These are phyloP conservation scores for Kodamaea derodonti DNA, from an alignment of 1,139 yeast species.

Conservation along the genomic window DNA sequence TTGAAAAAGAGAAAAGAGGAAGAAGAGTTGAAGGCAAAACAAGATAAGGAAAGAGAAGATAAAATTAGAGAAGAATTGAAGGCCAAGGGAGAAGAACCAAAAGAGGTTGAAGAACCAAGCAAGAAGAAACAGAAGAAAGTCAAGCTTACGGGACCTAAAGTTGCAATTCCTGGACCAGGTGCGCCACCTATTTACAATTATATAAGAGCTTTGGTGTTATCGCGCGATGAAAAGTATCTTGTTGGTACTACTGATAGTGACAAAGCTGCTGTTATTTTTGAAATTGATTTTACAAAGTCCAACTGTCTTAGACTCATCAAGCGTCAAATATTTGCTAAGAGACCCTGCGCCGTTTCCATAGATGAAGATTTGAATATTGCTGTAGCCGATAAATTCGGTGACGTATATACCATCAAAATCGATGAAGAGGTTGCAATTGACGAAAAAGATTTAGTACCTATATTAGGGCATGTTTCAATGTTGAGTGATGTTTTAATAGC, in stretches of 20 bases:
- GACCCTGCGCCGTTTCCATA: constrained; percentile 80
- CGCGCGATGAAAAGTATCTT: constrained; percentile 51
- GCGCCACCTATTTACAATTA: constrained; percentile 68
- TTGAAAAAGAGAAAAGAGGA: constrained; percentile 16
- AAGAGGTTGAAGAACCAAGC: constrained; percentile 24
- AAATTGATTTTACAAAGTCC: constrained; percentile 26
- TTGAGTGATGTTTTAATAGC: constrained; percentile 64
- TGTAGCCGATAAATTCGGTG: constrained; percentile 97
- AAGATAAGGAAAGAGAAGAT: constrained; percentile 12
- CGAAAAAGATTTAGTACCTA: constrained; percentile 55
- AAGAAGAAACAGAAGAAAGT: constrained; percentile 16
- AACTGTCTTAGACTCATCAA: constrained; percentile 51
- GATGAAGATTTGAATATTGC: constrained; percentile 52
- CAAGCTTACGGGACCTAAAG: constrained; percentile 34
- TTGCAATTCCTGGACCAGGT: constrained; percentile 63
- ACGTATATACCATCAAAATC: constrained; percentile 65
- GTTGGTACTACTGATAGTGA: constrained; percentile 79
- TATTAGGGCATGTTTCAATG: constrained; percentile 96
- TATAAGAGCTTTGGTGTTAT: constrained; percentile 57
- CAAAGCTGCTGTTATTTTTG: constrained; percentile 70
- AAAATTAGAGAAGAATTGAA: constrained; percentile 13
- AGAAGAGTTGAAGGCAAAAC: constrained; percentile 7
- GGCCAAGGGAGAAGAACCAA: constrained; percentile 18
- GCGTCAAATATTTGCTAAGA: constrained; percentile 79
- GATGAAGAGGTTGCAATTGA: constrained; percentile 24